Base-by-base conservation (phyloP, 352 stramenopile genomes). In the Phytophthora nicotianae region DNA sequence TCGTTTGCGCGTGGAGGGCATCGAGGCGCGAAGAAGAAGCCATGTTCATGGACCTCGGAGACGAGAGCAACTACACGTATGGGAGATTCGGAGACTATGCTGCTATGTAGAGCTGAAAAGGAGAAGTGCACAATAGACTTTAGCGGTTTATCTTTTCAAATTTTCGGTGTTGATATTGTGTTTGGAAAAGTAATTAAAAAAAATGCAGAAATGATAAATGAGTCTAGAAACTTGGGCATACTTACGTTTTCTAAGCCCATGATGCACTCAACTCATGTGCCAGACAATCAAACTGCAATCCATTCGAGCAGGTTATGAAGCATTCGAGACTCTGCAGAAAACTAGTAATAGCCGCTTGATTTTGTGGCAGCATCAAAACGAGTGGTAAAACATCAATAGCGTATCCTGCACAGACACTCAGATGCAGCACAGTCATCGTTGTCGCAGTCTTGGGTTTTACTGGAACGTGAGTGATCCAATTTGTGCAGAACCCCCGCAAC, bases 41-140 rank as follows among this genome's bases (percentile, higher is more conserved):
- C 21, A 71, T 77, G 53, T 83, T 81, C 51, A 47, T 73, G 32
- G 72, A 83, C 19, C 42, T 83, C 2, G 75, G 69, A 27, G 75
- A 84, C 53, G 68, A 79, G 14, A 65, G 59, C 8, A 72, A 26
- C 58, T 72, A 75, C 41, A 45, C 50, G 9, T 70, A 75, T 23
- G 63, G 56, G 1, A 38, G 49, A 16, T 75, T 67, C 27, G 72
- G 68, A 24, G 65, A 81, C 59, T 83, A 83, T 37, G 75, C 75
- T 32, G 75, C 75, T 14, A 83, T 83, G 75, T 83, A 72, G 46
- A 47, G 7, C 32, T 46, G 40, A 17, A 16, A 54, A 20, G 26
- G 17, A 45, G 14, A 55, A 52, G 43, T 32, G 27, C 29, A 54
- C 32, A 33, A 45, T 56, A 47, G n/a, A 57, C 32, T 46, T 55